Base-by-base conservation (phyloP, 2,329 filamentous ascomycete species). In the Fusarium nygamai region DNA sequence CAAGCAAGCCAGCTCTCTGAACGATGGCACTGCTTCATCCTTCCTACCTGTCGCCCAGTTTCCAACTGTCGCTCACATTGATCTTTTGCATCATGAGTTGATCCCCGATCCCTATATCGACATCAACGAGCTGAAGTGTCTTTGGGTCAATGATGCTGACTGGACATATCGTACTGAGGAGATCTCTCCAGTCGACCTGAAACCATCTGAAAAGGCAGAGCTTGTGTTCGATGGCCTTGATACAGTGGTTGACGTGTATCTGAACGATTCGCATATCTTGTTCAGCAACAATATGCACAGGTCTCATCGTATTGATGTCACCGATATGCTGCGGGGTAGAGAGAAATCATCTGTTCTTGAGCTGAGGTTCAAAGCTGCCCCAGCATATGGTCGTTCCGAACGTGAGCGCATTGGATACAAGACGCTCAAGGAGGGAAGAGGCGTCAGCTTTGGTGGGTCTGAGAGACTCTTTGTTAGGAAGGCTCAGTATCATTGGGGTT, bases 401-500 rank as follows among this genome's bases (percentile, higher is more conserved):
- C 56, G 56, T 3, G 31, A 54, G 1, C 36, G 47, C 0, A 68
- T 68, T 24, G 64, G 65, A 2, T 68, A 68, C 10, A 68, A 48
- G n/a, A 54, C 39, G 1, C 24, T 39, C 4, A 34, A 60, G 1
- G 53, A 38, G 5, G 64, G 66, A 3, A 29, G 47, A 16, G 47
- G 41, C 0, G 66, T 68, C 1, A 62, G n/a, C 9, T 68, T 62
- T 33, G 64, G 66, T 5, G 66, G 66, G 0, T 68, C 66, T 1
- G 66, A 68, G 31, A 38, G 66, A 0, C 39, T 68, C 0, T 68
- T 68, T 0, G 47, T 68, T 1, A 22, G 66, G 1, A 68, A 68
- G 3, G 41, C 66, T 12, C 66, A 68, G 2, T 68, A 68, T 12
- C 66, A 68, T 10, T 68, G 66, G 66, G 66, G 66, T 1, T 68